Evolutionary conservation across 129 eudicot species (phyloP), one percentile per base, ranked within the genome.

Genomic region (Chrysanthemum makinoi): DNA sequence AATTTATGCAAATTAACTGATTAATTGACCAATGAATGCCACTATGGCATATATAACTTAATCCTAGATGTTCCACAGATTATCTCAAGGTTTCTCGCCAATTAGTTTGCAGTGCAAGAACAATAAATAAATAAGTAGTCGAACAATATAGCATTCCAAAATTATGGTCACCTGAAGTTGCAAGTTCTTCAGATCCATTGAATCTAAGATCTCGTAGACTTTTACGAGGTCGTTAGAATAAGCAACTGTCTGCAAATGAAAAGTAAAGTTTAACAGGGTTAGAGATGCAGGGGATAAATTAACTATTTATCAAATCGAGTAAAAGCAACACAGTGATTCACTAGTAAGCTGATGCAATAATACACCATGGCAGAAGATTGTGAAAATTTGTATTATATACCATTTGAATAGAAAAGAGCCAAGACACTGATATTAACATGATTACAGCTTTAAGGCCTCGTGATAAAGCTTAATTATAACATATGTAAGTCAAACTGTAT

Each of bases 181-280:
- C 99, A 97, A 95, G 56, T 81, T 86, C 69, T 81, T 87, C 79
- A 95, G 62, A 24, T 87, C 92, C 82, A 89, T 70, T 51, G 86
- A 79, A 84, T 93, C 87, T 68, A 82, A 75, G 26, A 89, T 93
- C 86, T 93, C 98, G 49, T 83, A 85, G n/a, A 89, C 89, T 80
- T 87, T 87, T 53, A 87, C 83, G 74, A 80, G 83, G 24, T 96
- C 98, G 64, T 84, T 90, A 24, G 98, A 85, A 79, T 83, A 87
- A 48, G 98, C 96, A 72, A 86, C 79, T 66, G 84, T 86, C 98
- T 93, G 74, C 57, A 63, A 53, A 24, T 39, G 13, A 64, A 60
- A 49, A 28, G 16, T n/a, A 49, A 10, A 58, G 1, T 35, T 66
- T 67, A 66, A 49, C 4, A 28, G 5, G 50, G 33, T 62, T 20